These are phyloP conservation scores for Eimeria praecox DNA, from an alignment of 169 alveolate species.

Conservation along the genomic window DNA sequence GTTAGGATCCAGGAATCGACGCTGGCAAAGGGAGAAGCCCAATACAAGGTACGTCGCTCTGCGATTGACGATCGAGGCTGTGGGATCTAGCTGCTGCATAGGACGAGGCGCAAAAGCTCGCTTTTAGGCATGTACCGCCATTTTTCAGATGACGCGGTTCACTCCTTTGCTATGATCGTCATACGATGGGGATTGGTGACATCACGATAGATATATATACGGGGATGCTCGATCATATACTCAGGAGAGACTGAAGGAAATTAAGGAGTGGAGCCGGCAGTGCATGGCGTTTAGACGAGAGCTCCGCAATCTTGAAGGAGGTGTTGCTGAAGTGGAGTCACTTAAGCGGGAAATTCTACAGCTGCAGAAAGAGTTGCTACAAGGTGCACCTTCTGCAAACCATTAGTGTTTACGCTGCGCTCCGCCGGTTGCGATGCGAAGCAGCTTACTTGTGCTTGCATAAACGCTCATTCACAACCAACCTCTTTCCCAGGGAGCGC, in stretches of 20 bases:
- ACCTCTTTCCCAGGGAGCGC: neutral
- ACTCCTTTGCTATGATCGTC: neutral
- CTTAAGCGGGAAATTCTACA: conserved; percentile 85
- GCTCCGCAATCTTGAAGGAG: conserved; percentile 86
- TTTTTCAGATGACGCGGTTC: neutral
- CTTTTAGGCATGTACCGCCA: neutral
- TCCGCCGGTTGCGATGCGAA: neutral
- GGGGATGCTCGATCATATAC: neutral
- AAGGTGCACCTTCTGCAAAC: conserved; percentile 71
- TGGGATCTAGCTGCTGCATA: neutral
- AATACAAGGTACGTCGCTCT: conserved; percentile 70
- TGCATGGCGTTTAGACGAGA: conserved; percentile 89
- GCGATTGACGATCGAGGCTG: neutral
- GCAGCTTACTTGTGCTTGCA: neutral
- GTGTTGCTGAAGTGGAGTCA: conserved; percentile 83
- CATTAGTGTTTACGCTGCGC: neutral
- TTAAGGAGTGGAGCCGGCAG: conserved; percentile 89
- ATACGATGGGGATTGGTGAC: neutral
- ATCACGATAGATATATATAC: neutral
- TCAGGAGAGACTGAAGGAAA: conserved; percentile 91
- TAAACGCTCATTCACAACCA: neutral
- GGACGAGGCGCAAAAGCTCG: neutral
- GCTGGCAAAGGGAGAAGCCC: conserved; percentile 93
- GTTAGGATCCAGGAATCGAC: conserved; percentile 94
- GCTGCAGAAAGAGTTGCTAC: conserved; percentile 84